Evolutionary conservation across 108 stramenopile species (phyloP).

Genomic region (Bacterosira constricta): DNA sequence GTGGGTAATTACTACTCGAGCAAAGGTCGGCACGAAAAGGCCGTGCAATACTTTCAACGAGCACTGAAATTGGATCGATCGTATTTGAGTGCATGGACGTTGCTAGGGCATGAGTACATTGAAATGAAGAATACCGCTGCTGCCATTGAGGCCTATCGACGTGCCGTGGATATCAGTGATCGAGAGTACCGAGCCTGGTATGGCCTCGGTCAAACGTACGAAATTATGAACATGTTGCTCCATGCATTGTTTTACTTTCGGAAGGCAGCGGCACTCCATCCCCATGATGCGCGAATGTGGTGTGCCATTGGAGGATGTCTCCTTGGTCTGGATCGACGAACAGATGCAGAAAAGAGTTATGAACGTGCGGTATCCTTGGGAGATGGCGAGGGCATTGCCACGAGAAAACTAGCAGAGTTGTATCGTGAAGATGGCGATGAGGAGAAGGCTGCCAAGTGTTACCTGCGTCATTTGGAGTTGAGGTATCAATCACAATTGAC

Average conservation of each 20-base stretch:
- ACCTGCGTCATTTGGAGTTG: conserved; percentile 84
- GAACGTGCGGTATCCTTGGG: conserved; percentile 88
- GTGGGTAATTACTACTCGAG: conserved; percentile 97
- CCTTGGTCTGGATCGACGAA: conserved; percentile 65
- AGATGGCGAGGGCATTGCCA: conserved; percentile 94
- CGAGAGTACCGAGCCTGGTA: conserved; percentile 98
- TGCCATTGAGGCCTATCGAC: conserved; percentile 98
- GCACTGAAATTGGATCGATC: conserved; percentile 89
- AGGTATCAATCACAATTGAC: conserved; percentile 62
- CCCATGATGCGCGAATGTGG: conserved; percentile 99
- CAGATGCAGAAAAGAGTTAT: conserved; percentile 90
- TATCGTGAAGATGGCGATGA: conserved; percentile 80
- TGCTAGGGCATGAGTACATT: conserved; percentile 98
- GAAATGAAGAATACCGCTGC: conserved; percentile 97
- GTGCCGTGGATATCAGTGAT: conserved; percentile 92
- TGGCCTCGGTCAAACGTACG: conserved; percentile 98
- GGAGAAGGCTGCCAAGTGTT: conserved; percentile 93
- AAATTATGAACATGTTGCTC: conserved; percentile 94
- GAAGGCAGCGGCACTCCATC: conserved; percentile 92
- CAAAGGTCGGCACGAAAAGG: conserved; percentile 94
- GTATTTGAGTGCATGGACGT: conserved; percentile 95
- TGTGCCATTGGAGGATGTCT: conserved; percentile 93
- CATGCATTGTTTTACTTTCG: conserved; percentile 96
- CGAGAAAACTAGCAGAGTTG: conserved; percentile 88
- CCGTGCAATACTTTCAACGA: conserved; percentile 95